phyloP scores from a whole-genome alignment of 1,284 basidiomycete genomes.

The Acaromyces ingoldii region DNA sequence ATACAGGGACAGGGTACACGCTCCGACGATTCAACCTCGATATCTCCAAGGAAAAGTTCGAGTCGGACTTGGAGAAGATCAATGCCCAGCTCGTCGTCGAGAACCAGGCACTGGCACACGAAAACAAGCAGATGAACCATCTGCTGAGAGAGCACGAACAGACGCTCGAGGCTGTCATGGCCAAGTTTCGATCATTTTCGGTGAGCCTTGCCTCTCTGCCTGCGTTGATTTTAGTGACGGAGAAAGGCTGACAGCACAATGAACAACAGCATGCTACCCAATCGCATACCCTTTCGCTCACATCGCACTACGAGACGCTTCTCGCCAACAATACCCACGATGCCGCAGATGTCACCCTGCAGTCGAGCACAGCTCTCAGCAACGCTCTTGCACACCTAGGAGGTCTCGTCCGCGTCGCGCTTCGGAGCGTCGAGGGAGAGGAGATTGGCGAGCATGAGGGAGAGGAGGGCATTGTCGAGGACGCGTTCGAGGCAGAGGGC shows the following conservation, averaged over 20 bases:
- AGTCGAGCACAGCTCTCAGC: conserved; percentile 26
- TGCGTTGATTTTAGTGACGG: neutral
- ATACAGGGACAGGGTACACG: conserved; percentile 71
- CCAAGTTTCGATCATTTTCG: conserved; percentile 85
- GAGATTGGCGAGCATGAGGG: conserved; percentile 8
- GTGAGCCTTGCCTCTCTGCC: conserved; percentile 58
- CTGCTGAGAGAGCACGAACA: conserved; percentile 90
- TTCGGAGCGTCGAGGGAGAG: conserved; percentile 36
- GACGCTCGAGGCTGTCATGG: conserved; percentile 93
- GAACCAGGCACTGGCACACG: conserved; percentile 83
- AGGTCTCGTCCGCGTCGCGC: conserved; percentile 29
- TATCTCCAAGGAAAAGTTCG: conserved; percentile 85
- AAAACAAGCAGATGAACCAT: conserved; percentile 84
- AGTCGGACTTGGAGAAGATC: conserved; percentile 82
- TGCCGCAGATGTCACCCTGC: conserved; percentile 28
- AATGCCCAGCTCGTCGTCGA: conserved; percentile 88
- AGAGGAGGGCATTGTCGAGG: conserved; percentile 12
- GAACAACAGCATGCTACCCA: conserved; percentile 76
- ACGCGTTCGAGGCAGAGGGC: conserved; percentile 6
- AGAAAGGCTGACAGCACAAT: neutral
- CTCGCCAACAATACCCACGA: conserved; percentile 54
- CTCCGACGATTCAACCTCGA: conserved; percentile 89
- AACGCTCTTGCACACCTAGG: conserved; percentile 33
- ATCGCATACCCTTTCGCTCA: conserved; percentile 80
- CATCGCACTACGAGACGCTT: conserved; percentile 82